Conservation (phyloP, 2,329 filamentous ascomycete genomes). For the Fusarium dimerum region DNA sequence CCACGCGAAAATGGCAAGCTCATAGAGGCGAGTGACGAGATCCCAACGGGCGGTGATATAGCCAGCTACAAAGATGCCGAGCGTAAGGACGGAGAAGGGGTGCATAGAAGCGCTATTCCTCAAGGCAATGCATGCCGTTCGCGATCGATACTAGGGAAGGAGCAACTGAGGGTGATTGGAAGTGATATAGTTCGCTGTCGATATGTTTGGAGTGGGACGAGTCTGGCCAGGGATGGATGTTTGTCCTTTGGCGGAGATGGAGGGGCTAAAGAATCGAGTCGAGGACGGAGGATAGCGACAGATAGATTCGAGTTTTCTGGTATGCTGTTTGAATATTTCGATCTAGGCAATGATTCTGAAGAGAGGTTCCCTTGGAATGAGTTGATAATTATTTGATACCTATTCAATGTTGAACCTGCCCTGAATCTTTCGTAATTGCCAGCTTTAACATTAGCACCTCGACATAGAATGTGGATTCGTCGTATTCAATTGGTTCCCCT, state of each 20-base stretch:
- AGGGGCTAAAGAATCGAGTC: neutral
- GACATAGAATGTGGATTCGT: slow-evolving; percentile 7
- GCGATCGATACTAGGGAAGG: slow-evolving; percentile 3
- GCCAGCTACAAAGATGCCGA: slow-evolving; percentile 98
- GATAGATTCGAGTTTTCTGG: too few relatives aligned
- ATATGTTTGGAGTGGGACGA: neutral
- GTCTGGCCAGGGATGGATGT: neutral
- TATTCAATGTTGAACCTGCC: neutral
- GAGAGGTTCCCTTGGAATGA: too few relatives aligned
- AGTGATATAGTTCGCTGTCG: too few relatives aligned
- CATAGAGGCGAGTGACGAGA: slow-evolving; percentile 93
- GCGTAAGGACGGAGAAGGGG: slow-evolving; percentile 93
- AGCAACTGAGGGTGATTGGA: slow-evolving; percentile 13
- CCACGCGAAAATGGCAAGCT: slow-evolving; percentile 96
- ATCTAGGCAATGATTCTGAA: too few relatives aligned
- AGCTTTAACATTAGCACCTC: slow-evolving; percentile 8
- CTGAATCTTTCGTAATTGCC: slow-evolving; percentile 8
- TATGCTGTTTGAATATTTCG: too few relatives aligned
- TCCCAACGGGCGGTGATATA: slow-evolving; percentile 99
- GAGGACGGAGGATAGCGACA: too few relatives aligned
- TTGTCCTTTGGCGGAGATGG: neutral
- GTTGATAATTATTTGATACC: too few relatives aligned
- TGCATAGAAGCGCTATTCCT: slow-evolving; percentile 72
- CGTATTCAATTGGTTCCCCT: slow-evolving; percentile 22
- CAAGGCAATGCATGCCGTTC: slow-evolving; percentile 46